Evolutionary conservation across 2,329 filamentous ascomycete species (phyloP), one percentile per base, ranked within the genome.

Genomic region (Neodidymelliopsis sp.): DNA sequence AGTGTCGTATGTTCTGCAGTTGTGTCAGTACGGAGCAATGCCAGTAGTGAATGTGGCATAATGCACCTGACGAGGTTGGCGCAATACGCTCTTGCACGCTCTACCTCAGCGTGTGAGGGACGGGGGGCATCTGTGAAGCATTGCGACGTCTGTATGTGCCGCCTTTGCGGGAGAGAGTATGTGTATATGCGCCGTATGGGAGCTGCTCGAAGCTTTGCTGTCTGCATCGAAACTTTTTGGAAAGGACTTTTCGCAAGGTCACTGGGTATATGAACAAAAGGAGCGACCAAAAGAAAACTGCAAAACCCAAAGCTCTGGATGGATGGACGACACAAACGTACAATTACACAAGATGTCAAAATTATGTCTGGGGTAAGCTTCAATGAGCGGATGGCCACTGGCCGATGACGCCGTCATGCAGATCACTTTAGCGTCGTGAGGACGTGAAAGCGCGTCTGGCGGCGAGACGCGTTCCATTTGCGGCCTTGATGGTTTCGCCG

Each of bases 1-100:
- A 45, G 91, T 88, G 74, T 99, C 94, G 74, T 91, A 91, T 71
- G 87, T 88, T 71, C 91, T 95, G 60, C 5, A 10, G 15, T 12
- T 7, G 4, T 30, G 34, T 60, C 22, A 54, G 51, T 19, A 19
- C 22, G 35, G 35, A 6, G 60, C 76, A 20, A 10, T 15, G 24
- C 11, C 8, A 10, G 76, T 75, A 59, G 15, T 37, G 50, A 50
- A 49, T 37, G 27, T 22, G 20, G 39, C 34, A 20, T 22, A 23
- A 41, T 62, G 40, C 75, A 83, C 82, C 75, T 74, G 47, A 87
- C 74, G 30, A 86, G 75, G 56, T 80, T 75, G n/a, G 80, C 70
- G 65, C 84, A 87, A 67, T 86, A 86, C 54, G 71, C 73, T 49
- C 80, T 75, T 9, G 84, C 82, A 36, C 79, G 75, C 57, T 79